Evolutionary conservation across 2,329 filamentous ascomycete genomes (phyloP).

Genomic region (Atkinsonella hypoxylon): DNA sequence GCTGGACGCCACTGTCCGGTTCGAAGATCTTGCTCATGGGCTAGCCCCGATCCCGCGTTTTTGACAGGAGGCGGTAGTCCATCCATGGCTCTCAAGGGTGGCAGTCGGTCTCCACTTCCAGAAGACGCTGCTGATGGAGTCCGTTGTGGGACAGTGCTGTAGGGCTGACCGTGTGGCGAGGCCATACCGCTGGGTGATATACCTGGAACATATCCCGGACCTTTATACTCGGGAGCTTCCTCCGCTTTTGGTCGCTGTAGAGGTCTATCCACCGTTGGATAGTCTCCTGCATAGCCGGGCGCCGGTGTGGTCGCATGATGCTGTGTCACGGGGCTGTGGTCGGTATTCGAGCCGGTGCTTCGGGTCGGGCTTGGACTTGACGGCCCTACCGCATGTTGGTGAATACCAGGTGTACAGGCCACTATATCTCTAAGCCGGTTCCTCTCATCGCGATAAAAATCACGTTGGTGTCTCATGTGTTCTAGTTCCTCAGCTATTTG

Average conservation of each 20-base stretch:
- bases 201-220: slow-evolving; percentile 25
- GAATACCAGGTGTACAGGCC: slow-evolving; percentile 43
- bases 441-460: slow-evolving; percentile 63
- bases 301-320: slow-evolving; percentile 16
- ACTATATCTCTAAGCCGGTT: slow-evolving; percentile 60
- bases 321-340: slow-evolving; percentile 24
- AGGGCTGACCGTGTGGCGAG: slow-evolving; percentile 27
- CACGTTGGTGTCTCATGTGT: slow-evolving; percentile 47
- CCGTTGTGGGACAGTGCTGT: slow-evolving; percentile 22
- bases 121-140: slow-evolving; percentile 27
- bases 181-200: slow-evolving; percentile 27
- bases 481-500: slow-evolving; percentile 46
- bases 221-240: slow-evolving; percentile 30
- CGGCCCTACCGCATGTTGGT: slow-evolving; percentile 38
- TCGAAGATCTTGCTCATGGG: slow-evolving; percentile 23
- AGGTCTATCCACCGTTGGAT: slow-evolving; percentile 32
- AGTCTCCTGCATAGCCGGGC: slow-evolving; percentile 28
- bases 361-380: slow-evolving; percentile 34
- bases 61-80: slow-evolving; percentile 13
- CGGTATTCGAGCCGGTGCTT: slow-evolving; percentile 23
- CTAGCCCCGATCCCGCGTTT: slow-evolving; percentile 14
- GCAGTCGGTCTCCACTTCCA: slow-evolving; percentile 30
- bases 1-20: slow-evolving; percentile 25
- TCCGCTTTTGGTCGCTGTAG: slow-evolving; percentile 36
- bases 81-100: slow-evolving; percentile 36